Evolutionary conservation across 2,329 filamentous ascomycete genomes (phyloP).

Genomic region (Phyllosticta citribraziliensis): DNA sequence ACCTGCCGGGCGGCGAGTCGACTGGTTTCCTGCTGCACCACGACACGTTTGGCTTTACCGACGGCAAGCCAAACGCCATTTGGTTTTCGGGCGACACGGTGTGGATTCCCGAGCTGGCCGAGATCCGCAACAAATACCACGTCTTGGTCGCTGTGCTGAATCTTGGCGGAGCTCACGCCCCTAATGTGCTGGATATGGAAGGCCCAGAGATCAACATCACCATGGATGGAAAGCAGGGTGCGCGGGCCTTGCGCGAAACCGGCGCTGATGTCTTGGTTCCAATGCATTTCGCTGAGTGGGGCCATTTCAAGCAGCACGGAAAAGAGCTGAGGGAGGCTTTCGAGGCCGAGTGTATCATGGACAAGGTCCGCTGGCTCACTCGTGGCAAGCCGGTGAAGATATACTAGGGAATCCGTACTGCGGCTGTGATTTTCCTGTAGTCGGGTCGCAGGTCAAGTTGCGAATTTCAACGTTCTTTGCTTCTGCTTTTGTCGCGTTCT

Average conservation of each 20-base stretch:
- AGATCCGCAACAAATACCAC: constrained; percentile 11
- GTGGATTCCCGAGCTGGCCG: constrained; percentile 30
- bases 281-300: constrained; percentile 41
- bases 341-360: neutral
- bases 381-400: neutral
- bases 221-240: constrained; percentile 36
- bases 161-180: constrained; percentile 2
- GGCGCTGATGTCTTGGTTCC: constrained; percentile 35
- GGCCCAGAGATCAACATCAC: constrained; percentile 30
- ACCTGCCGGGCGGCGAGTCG: constrained; percentile 36
- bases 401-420: neutral
- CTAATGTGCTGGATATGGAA: neutral
- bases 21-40: constrained; percentile 36
- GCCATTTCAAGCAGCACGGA: constrained; percentile 36
- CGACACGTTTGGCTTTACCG: constrained; percentile 28
- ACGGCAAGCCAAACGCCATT: constrained; percentile 35
- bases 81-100: constrained; percentile 43
- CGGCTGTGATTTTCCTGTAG: neutral
- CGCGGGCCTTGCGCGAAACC: constrained; percentile 30
- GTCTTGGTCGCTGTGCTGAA: constrained; percentile 11
- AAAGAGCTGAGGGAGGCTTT: constrained; percentile 15
- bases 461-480: too few species aligned
- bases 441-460: neutral
- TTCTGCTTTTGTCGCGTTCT: too few species aligned
- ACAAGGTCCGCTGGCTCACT: neutral